Base-by-base conservation (phyloP, 305 asterid species). In the Fraxinus albicans region DNA sequence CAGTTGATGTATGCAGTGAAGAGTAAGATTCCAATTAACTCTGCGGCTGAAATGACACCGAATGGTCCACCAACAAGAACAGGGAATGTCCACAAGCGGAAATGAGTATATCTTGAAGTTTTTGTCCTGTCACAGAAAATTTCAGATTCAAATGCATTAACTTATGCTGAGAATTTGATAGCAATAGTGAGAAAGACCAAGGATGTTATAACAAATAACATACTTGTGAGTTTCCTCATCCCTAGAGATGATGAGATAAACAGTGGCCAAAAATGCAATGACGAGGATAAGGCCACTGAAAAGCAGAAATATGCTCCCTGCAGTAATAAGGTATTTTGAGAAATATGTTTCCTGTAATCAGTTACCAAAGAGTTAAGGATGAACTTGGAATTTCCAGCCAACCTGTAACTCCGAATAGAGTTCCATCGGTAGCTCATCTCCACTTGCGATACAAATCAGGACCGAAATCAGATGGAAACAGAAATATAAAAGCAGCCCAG, bases 41-140 rank as follows among this genome's bases (percentile, higher is more conserved):
- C 98, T 44, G 94, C 94, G 5, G 98, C 98, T n/a, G 98, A 90
- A 36, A 93, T 94, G 38, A 93, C 98, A 31, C 98, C 98, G 23
- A 95, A 95, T 9, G 98, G 94, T 17, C 97, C 98, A 31, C 91
- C 92, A 73, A 92, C 94, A n/a, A 93, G 79, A 75, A 95, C 91
- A 2, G 98, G 98, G 70, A 95, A 90, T 27, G 98, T 95, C 98
- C 98, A 93, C 79, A 95, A 72, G n/a, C 94, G 90, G 58, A 93
- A 82, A 15, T 86, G 85, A 8, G 94, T 87, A 47, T 77, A 35
- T 78, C 84, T 89, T 12, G 77, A 21, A 33, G 36, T 58, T 84
- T 88, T 87, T 83, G 84, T 88, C 85, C 97, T 90, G 70, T 47
- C 47, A 40, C 65, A 6, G 31, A 76, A 50, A 69, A 76, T 9